A percentile compares a stretch with the other conserved stretches of the same genome.
Conservation (phyloP, 352 stramenopile species). For the Globisporangium iwayamae region DNA sequence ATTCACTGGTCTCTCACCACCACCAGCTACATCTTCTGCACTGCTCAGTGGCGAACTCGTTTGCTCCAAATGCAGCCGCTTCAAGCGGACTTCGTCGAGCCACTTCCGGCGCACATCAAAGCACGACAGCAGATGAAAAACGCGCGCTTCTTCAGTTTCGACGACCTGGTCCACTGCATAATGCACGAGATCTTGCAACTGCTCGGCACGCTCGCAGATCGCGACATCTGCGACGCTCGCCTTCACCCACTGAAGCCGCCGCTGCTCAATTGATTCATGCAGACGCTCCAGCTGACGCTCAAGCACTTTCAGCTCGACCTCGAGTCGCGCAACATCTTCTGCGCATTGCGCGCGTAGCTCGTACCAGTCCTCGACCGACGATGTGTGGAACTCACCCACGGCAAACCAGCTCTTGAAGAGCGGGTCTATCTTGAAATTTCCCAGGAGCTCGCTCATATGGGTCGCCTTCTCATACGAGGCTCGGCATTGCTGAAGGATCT, state of each 20-base stretch:
- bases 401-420: constrained; percentile 33
- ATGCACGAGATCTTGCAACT: constrained; percentile 27
- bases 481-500: constrained; percentile 22
- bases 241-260: constrained; percentile 24
- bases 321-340: constrained; percentile 21
- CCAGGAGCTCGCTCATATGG: constrained; percentile 17
- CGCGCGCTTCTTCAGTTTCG: constrained; percentile 21
- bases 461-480: constrained; percentile 25
- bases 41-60: neutral
- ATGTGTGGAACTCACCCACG: constrained; percentile 31
- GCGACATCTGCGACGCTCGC: constrained; percentile 26
- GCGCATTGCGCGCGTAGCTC: constrained; percentile 23
- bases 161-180: constrained; percentile 19
- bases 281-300: constrained; percentile 13
- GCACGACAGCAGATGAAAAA: constrained; percentile 21
- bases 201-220: constrained; percentile 19
- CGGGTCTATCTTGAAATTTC: constrained; percentile 34
- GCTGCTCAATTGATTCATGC: constrained; percentile 10
- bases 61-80: neutral
- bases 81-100: constrained; percentile 17
- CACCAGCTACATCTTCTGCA: neutral
- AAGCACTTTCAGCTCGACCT: constrained; percentile 19
- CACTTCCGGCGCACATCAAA: constrained; percentile 27
- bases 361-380: constrained; percentile 25
- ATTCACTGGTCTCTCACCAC: constrained; percentile 14